Conservation (phyloP, 2,329 filamentous ascomycete genomes). For the Rutstroemia sp. region DNA sequence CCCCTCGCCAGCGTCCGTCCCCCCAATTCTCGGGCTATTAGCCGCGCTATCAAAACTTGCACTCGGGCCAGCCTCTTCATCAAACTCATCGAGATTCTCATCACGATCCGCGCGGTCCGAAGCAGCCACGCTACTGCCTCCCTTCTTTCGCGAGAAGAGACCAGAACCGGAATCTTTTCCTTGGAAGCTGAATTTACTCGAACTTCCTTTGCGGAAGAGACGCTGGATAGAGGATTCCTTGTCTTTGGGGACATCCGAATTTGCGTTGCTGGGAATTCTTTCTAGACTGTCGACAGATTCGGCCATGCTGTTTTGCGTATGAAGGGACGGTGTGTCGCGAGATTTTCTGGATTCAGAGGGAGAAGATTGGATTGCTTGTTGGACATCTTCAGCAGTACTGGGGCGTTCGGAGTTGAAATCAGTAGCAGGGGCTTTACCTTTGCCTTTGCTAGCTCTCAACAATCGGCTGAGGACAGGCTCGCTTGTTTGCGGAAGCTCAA, state of each 20-base stretch:
- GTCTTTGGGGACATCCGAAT: constrained; percentile 43
- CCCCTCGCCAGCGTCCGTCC: constrained; percentile 37
- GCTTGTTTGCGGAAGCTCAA: constrained; percentile 43
- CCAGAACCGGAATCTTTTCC: constrained; percentile 45
- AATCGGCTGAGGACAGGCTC: constrained; percentile 57
- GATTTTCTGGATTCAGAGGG: constrained; percentile 47
- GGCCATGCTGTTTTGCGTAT: constrained; percentile 50
- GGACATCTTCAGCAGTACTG: constrained; percentile 16
- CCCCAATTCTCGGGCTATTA: constrained; percentile 49
- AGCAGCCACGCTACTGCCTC: constrained; percentile 43
- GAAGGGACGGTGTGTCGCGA: constrained; percentile 48
- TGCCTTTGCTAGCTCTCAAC: constrained; percentile 33
- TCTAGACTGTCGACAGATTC: constrained; percentile 43
- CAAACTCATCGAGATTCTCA: constrained; percentile 47
- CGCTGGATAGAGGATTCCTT: constrained; percentile 44
- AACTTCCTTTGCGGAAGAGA: constrained; percentile 58
- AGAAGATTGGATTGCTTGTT: constrained; percentile 33
- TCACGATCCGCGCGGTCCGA: constrained; percentile 51
- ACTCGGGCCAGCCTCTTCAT: constrained; percentile 41
- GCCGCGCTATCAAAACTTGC: constrained; percentile 49
- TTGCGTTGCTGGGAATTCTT: constrained; percentile 46
- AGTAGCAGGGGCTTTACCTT: constrained; percentile 35
- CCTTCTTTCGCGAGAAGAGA: constrained; percentile 47
- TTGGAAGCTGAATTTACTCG: constrained; percentile 53
- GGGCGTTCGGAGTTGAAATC: constrained; percentile 31